Evolutionary conservation across 148 eudicot genomes (phyloP).

Genomic region (Camellia sinensis): DNA sequence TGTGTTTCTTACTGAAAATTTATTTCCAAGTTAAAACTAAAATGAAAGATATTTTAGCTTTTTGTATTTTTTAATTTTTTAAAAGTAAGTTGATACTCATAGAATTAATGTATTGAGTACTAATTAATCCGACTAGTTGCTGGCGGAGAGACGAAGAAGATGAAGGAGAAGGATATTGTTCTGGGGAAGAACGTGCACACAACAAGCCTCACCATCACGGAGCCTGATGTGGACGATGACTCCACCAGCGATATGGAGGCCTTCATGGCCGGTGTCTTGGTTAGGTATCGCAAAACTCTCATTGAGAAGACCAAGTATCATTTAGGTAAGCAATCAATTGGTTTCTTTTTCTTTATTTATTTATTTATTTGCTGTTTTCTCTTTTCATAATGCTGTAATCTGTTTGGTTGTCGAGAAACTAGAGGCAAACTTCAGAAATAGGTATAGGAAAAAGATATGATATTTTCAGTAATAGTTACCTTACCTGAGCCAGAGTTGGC

Average conservation of each 20-base stretch:
- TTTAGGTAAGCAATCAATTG: slow-evolving; percentile 3
- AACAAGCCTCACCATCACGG: slow-evolving; percentile 16
- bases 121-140: neutral
- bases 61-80: no score
- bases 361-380: neutral
- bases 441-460: no score
- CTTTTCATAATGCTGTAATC: neutral
- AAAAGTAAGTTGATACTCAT: no score
- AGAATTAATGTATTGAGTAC: no score
- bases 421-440: no score
- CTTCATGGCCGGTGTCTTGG: slow-evolving; percentile 19
- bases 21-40: no score
- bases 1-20: no score
- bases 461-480: no score
- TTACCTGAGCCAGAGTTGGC: no score
- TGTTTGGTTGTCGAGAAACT: slow-evolving; percentile 1
- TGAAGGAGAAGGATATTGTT: slow-evolving; percentile 9
- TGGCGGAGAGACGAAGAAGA: neutral
- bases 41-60: no score
- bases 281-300: slow-evolving; percentile 18
- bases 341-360: neutral
- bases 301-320: slow-evolving; percentile 13
- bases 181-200: slow-evolving; percentile 23
- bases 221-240: slow-evolving; percentile 19
- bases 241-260: slow-evolving; percentile 19